A percentile compares a stretch with the other conserved stretches of the same genome.
Evolutionary conservation across 2,329 filamentous ascomycete genomes (phyloP).

Genomic region (Penicillium sp.): DNA sequence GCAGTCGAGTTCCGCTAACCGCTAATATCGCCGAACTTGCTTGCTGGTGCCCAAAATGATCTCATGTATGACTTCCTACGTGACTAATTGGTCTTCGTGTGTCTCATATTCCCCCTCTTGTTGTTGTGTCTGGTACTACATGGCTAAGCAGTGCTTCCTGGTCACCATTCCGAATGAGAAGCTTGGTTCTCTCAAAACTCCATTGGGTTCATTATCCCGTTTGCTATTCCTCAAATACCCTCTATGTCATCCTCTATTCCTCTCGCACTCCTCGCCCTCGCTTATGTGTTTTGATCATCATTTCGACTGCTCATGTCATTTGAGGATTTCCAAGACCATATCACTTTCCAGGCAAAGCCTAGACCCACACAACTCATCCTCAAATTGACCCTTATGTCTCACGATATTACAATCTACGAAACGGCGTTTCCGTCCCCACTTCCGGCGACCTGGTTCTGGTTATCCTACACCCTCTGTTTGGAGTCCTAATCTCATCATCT

Average conservation of each 20-base stretch:
- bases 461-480: background rate
- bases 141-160: conserved; percentile 14
- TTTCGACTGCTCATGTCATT: background rate
- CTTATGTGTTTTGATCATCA: background rate
- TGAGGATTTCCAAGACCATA: background rate
- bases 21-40: conserved; percentile 51
- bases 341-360: conserved; percentile 11
- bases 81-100: background rate
- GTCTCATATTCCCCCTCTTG: background rate
- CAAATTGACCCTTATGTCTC: conserved; percentile 27
- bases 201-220: background rate
- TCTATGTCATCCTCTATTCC: background rate
- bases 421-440: conserved; percentile 21
- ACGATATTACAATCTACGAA: conserved; percentile 26
- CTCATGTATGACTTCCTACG: background rate
- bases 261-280: background rate
- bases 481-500: conserved; percentile 4
- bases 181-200: background rate
- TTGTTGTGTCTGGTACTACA: background rate
- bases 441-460: conserved; percentile 16
- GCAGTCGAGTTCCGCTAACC: conserved; percentile 85
- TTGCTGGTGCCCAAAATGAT: conserved; percentile 16
- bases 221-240: conserved; percentile 4
- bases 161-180: background rate
- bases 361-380: conserved; percentile 7